A percentile compares a stretch with the other conserved stretches of the same genome.
These are phyloP conservation scores for Candida anglica DNA, from an alignment of 805 yeast species.

Conservation along the genomic window DNA sequence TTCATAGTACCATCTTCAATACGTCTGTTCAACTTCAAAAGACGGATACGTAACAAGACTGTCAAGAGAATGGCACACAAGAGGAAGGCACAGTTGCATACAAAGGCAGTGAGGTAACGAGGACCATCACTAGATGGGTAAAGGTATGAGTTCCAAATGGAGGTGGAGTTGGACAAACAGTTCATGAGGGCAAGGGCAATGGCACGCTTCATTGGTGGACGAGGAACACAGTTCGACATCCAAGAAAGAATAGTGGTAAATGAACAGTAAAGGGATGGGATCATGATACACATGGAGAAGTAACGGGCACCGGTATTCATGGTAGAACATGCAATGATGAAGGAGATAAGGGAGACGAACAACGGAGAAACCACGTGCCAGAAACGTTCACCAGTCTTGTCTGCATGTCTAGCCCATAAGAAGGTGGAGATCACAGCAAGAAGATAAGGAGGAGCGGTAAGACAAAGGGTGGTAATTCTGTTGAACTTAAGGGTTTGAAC, in stretches of 20 bases:
- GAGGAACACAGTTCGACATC: slow-evolving; percentile 52
- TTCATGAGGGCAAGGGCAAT: slow-evolving; percentile 56
- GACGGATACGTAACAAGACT: slow-evolving; percentile 33
- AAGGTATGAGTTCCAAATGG: slow-evolving; percentile 53
- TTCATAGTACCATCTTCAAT: slow-evolving; percentile 44
- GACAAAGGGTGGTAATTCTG: slow-evolving; percentile 46
- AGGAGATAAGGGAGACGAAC: slow-evolving; percentile 38
- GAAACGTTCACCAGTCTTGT: slow-evolving; percentile 51
- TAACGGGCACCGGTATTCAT: slow-evolving; percentile 54
- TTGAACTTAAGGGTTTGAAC: slow-evolving; percentile 52
- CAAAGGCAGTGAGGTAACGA: slow-evolving; percentile 43
- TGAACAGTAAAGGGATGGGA: slow-evolving; percentile 52
- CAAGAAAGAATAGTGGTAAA: slow-evolving; percentile 51
- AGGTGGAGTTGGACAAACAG: slow-evolving; percentile 51
- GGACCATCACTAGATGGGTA: slow-evolving; percentile 45
- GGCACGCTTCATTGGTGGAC: slow-evolving; percentile 59
- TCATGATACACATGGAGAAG: slow-evolving; percentile 57
- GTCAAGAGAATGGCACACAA: slow-evolving; percentile 38
- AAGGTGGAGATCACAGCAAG: slow-evolving; percentile 49
- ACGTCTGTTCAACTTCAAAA: slow-evolving; percentile 35
- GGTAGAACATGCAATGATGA: slow-evolving; percentile 47
- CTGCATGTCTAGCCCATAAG: slow-evolving; percentile 54
- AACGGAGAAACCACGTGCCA: slow-evolving; percentile 46
- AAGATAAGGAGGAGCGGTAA: slow-evolving; percentile 59
- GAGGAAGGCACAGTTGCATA: slow-evolving; percentile 46